These are phyloP conservation scores for Saccharum officinarum DNA, from an alignment of 176 grass and related monocot species.

Conservation along the genomic window DNA sequence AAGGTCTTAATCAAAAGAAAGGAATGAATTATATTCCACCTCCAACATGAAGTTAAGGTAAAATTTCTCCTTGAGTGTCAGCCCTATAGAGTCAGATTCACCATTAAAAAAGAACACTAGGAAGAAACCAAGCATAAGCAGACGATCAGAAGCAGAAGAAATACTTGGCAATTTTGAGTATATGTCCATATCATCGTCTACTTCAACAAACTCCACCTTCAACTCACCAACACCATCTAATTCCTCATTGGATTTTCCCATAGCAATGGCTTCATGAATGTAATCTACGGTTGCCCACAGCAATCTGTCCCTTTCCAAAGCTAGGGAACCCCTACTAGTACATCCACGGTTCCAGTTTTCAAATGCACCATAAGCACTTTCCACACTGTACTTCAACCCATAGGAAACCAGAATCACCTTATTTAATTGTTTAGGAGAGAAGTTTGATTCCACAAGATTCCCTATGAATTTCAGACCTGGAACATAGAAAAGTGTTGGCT, in stretches of 20 bases:
- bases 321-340: neutral
- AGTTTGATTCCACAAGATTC: conserved; percentile 15
- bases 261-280: conserved; percentile 1
- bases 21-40: neutral
- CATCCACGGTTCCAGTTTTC: neutral
- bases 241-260: neutral
- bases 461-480: neutral
- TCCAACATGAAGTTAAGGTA: neutral
- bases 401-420: neutral
- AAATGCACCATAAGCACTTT: neutral
- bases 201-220: conserved; percentile 18
- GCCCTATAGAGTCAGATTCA: conserved; percentile 5
- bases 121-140: neutral
- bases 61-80: conserved; percentile 12
- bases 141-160: neutral
- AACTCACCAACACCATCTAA: neutral
- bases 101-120: neutral
- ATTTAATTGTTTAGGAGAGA: conserved; percentile 13
- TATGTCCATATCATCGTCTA: conserved; percentile 13
- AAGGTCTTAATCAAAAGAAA: conserved; percentile 28
- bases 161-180: conserved; percentile 19
- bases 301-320: conserved; percentile 21
- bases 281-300: conserved; percentile 12
- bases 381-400: neutral
- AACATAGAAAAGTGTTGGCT: conserved; percentile 31